Base-by-base conservation (phyloP, 2,329 filamentous ascomycete species). In the Westerdykella sp. region DNA sequence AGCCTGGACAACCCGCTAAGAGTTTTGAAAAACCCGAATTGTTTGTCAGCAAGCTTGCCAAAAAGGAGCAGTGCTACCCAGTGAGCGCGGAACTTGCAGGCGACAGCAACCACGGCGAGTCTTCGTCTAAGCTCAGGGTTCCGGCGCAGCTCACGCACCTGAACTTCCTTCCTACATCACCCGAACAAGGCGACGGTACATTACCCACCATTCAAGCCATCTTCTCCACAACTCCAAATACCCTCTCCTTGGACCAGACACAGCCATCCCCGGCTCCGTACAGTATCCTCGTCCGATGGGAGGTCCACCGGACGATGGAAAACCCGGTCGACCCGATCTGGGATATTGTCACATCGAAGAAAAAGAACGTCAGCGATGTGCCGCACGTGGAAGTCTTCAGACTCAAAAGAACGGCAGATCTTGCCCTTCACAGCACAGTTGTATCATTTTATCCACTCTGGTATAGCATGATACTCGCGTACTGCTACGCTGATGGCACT, bases 231-330 rank as follows among this genome's bases (percentile, higher is more conserved):
- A 66, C 73, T 43, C 73, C 71, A 21, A 68, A 59, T 15, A 18
- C 60, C 9, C 47, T 60, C 6, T 49, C 59, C 13, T 51, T 60
- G 13, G 69, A 68, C 41, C 69, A 69, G 41, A 74, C 75, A 23
- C 74, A 82, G 23, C 81, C 78, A 41, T 75, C 77, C 34, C 80
- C 83, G 50, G 79, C 82, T 25, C 72, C 79, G 0, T 80, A 85
- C 53, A 95, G 83, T 53, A 78, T 90, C 34, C 74, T 97, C 48
- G 83, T 88, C 49, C 79, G 85, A 48, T 97, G 91, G 91, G 84
- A 93, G 53, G 63, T 91, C 9, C 74, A 77, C 25, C 80, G 85
- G 25, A 75, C 79, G 38, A 69, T 76, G n/a, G 80, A 84, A 49
- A 74, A 57, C 23, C 55, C 70, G 9, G 69, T 94, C 6, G 85